Evolutionary conservation across 108 stramenopile genomes (phyloP).

Genomic region (Schizochytrium sp.): DNA sequence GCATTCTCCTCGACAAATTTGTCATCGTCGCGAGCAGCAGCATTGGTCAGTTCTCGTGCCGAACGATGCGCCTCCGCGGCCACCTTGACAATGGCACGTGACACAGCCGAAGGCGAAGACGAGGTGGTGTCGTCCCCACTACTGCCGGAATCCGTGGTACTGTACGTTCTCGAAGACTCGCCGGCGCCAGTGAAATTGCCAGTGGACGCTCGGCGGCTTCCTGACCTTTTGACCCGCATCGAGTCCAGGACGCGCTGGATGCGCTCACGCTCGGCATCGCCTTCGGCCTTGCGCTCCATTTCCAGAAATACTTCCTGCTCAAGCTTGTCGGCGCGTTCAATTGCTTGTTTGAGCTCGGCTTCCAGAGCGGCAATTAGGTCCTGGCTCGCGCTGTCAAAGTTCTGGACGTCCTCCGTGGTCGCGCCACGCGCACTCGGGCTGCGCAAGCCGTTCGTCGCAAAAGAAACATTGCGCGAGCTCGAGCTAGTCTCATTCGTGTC

Average conservation of each 20-base stretch:
- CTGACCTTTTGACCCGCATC: neutral
- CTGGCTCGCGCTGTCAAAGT: too few relatives aligned
- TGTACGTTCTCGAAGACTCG: too few relatives aligned
- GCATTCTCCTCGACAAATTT: neutral
- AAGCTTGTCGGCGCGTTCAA: neutral
- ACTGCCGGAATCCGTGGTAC: too few relatives aligned
- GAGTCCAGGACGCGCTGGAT: neutral
- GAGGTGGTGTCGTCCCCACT: too few relatives aligned
- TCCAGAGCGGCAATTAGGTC: neutral
- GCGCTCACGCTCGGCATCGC: neutral
- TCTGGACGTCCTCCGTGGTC: too few relatives aligned
- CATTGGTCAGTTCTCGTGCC: neutral
- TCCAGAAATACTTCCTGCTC: slow-evolving; percentile 1
- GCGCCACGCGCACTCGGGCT: neutral
- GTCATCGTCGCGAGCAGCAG: neutral
- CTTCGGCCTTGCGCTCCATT: neutral
- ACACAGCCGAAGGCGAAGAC: neutral
- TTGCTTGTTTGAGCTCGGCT: neutral
- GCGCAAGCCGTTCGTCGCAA: neutral
- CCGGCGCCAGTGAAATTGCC: neutral
- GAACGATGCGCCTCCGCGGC: neutral
- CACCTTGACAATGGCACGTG: neutral
- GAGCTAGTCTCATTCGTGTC: neutral
- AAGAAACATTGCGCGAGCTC: neutral
- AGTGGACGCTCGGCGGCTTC: neutral